Evolutionary conservation across 805 yeast species (phyloP).

Genomic region (Zygoascus ofunaensis): DNA sequence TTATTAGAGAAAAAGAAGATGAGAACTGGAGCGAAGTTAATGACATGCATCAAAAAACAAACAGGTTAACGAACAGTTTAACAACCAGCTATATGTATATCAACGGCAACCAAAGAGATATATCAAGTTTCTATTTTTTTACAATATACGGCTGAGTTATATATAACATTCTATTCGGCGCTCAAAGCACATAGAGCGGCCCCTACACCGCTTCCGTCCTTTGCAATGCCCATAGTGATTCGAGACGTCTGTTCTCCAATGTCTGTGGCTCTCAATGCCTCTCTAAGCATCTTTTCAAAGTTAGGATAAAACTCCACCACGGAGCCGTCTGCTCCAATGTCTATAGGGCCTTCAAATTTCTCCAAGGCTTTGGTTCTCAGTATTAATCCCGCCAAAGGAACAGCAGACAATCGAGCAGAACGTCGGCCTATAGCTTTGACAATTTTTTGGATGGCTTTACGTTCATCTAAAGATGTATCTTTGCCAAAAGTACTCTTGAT

Average conservation of each 20-base stretch:
- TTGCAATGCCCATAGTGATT: conserved; percentile 69
- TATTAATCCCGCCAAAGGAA: conserved; percentile 78
- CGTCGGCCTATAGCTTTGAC: conserved; percentile 77
- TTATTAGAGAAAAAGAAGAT: too few relatives aligned
- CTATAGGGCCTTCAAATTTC: conserved; percentile 64
- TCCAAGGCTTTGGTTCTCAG: conserved; percentile 58
- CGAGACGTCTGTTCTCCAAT: conserved; percentile 71
- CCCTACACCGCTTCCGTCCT: conserved; percentile 96
- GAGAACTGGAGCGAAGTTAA: too few relatives aligned
- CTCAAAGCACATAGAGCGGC: conserved; percentile 83
- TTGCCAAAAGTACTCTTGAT: conserved; percentile 51
- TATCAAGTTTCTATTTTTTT: too few relatives aligned
- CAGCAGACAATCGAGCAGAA: conserved; percentile 83
- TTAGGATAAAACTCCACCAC: conserved; percentile 92
- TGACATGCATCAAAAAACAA: too few relatives aligned
- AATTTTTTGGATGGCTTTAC: conserved; percentile 59
- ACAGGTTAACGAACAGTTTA: too few relatives aligned
- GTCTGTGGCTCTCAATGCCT: conserved; percentile 47
- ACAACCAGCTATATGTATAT: too few relatives aligned
- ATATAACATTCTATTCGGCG: too few relatives aligned
- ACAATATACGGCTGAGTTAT: too few relatives aligned
- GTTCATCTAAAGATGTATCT: conserved; percentile 53
- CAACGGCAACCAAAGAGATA: too few relatives aligned
- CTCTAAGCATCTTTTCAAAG: conserved; percentile 68
- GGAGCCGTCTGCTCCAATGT: conserved; percentile 93